Conservation (phyloP, 2,329 filamentous ascomycete species). For the Acrodontium crateriforme region DNA sequence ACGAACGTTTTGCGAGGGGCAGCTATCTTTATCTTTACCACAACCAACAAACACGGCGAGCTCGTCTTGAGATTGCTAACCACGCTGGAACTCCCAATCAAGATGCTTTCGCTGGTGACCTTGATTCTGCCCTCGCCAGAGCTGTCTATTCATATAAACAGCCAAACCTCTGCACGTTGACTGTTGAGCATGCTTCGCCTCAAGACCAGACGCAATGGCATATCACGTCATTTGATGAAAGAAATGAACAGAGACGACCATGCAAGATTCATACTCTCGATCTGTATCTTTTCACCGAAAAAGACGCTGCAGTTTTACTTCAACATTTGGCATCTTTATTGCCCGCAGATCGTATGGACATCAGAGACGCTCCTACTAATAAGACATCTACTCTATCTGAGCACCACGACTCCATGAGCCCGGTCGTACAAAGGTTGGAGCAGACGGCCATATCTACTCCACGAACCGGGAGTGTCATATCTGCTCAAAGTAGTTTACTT, state of each 20-base stretch:
- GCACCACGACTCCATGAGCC: slow-evolving; percentile 37
- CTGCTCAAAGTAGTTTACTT: slow-evolving; percentile 19
- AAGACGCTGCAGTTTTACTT: slow-evolving; percentile 57
- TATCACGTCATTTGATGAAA: slow-evolving; percentile 56
- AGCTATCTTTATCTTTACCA: slow-evolving; percentile 74
- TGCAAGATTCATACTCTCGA: slow-evolving; percentile 64
- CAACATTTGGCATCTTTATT: slow-evolving; percentile 53
- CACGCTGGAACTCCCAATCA: slow-evolving; percentile 60
- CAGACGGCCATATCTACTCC: slow-evolving; percentile 50
- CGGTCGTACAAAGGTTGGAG: slow-evolving; percentile 62
- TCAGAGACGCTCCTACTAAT: slow-evolving; percentile 34
- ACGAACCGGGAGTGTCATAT: slow-evolving; percentile 23
- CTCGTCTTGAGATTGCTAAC: slow-evolving; percentile 65
- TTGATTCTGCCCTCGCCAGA: slow-evolving; percentile 43
- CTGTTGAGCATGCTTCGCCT: slow-evolving; percentile 38
- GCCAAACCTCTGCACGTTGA: slow-evolving; percentile 54
- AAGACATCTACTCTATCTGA: not conserved
- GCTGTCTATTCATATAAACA: slow-evolving; percentile 63
- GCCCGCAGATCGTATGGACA: slow-evolving; percentile 45
- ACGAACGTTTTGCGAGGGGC: slow-evolving; percentile 67
- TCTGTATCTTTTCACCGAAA: slow-evolving; percentile 65
- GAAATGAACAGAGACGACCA: slow-evolving; percentile 64
- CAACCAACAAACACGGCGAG: slow-evolving; percentile 51
- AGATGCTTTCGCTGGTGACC: slow-evolving; percentile 61
- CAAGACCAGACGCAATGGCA: slow-evolving; percentile 50